Conservation (phyloP, 768 basidiomycete species). For the Russula lepida region DNA sequence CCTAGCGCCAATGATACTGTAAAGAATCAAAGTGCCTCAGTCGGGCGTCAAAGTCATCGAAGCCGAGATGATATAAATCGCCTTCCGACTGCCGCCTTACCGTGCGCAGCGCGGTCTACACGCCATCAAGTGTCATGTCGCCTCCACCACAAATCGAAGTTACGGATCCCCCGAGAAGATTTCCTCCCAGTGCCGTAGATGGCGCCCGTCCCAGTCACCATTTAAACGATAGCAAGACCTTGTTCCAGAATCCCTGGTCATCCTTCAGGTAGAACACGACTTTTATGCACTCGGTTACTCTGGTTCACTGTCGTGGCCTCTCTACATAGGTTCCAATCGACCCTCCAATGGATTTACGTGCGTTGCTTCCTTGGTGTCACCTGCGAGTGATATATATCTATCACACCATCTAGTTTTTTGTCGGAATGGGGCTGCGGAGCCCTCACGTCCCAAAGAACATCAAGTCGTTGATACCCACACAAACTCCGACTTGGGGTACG, state of each 20-base stretch:
- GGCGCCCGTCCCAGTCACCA: slow-evolving; percentile 16
- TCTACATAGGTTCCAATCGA: slow-evolving; percentile 8
- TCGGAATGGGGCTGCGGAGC: neutral
- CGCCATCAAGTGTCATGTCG: neutral
- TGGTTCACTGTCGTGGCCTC: neutral
- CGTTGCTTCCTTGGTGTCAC: neutral
- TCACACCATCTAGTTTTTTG: slow-evolving; percentile 1
- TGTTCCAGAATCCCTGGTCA: slow-evolving; percentile 19
- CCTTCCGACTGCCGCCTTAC: neutral
- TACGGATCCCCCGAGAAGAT: slow-evolving; percentile 12
- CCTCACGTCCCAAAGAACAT: slow-evolving; percentile 10
- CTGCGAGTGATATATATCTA: neutral
- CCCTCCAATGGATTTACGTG: slow-evolving; percentile 14
- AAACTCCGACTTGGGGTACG: slow-evolving; percentile 12
- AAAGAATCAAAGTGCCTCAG: no score
- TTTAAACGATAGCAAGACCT: slow-evolving; percentile 7
- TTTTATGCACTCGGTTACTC: neutral
- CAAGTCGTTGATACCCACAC: slow-evolving; percentile 18
- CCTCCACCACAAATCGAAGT: slow-evolving; percentile 13
- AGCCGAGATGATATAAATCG: neutral
- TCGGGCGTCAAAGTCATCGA: no score
- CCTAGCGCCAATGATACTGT: no score
- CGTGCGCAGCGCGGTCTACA: neutral
- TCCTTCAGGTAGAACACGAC: slow-evolving; percentile 16
- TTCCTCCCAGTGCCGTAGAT: slow-evolving; percentile 3